Evolutionary conservation across 768 basidiomycete species (phyloP).

Genomic region (Suillus discolor): DNA sequence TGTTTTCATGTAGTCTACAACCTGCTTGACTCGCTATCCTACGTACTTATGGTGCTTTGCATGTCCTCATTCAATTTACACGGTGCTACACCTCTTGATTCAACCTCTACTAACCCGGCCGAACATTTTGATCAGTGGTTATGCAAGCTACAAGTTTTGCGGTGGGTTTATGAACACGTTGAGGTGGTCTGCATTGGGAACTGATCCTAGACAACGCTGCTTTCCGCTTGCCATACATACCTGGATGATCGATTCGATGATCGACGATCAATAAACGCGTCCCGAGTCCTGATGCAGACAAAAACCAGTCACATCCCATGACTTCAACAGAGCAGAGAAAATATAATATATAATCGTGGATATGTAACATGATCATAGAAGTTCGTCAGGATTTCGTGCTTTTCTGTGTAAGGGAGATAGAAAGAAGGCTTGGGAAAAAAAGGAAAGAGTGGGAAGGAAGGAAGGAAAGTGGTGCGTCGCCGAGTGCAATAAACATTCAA

Average conservation of each 20-base stretch:
- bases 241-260: too few species aligned
- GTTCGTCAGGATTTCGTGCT: constrained; percentile 7
- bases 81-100: too few species aligned
- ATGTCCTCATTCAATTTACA: too few species aligned
- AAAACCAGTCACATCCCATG: constrained; percentile 20
- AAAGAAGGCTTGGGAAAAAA: neutral
- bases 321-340: neutral
- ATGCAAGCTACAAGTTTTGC: too few species aligned
- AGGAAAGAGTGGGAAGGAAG: neutral
- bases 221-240: too few species aligned
- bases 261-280: constrained; percentile 4
- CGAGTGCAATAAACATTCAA: constrained; percentile 5
- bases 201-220: too few species aligned
- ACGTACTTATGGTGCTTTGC: neutral
- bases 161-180: too few species aligned
- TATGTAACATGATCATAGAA: constrained; percentile 5
- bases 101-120: too few species aligned
- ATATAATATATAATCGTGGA: constrained; percentile 6
- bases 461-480: constrained; percentile 6
- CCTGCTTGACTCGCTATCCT: neutral
- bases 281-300: constrained; percentile 24
- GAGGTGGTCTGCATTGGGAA: too few species aligned
- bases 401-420: constrained; percentile 3
- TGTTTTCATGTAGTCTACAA: neutral
- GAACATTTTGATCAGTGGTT: too few species aligned